Evolutionary conservation across 306 rosid species (phyloP).

Genomic region (Fragaria iinumae): DNA sequence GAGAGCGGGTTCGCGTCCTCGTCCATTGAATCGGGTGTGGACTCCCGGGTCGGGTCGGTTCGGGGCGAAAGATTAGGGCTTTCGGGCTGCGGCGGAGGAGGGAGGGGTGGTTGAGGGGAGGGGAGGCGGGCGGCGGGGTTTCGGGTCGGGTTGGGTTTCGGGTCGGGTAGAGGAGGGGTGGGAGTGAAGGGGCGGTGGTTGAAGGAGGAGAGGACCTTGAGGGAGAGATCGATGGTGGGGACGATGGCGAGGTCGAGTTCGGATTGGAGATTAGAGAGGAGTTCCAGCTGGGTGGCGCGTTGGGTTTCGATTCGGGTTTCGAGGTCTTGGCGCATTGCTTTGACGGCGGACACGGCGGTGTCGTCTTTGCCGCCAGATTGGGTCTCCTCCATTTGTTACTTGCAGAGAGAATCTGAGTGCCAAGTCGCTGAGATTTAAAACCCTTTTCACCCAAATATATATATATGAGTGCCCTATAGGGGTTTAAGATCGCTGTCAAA

Average conservation of each 20-base stretch:
- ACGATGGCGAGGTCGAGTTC: conserved; percentile 60
- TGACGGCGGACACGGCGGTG: conserved; percentile 36
- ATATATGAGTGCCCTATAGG: background rate
- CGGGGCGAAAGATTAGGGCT: conserved; percentile 28
- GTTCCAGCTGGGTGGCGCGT: conserved; percentile 69
- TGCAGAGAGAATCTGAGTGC: no score
- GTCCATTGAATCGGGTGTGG: background rate
- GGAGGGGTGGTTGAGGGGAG: conserved; percentile 12
- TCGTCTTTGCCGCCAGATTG: conserved; percentile 48
- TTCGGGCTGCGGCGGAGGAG: background rate
- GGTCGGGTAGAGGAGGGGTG: conserved; percentile 62
- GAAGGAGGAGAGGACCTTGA: conserved; percentile 71
- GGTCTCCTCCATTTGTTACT: conserved; percentile 49
- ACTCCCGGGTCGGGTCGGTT: conserved; percentile 27
- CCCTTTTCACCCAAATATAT: background rate
- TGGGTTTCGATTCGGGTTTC: conserved; percentile 71
- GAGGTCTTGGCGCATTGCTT: conserved; percentile 52
- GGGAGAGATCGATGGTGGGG: conserved; percentile 79
- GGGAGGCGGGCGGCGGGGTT: conserved; percentile 21
- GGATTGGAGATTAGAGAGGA: conserved; percentile 66
- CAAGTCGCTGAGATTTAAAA: background rate
- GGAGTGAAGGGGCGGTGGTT: conserved; percentile 73
- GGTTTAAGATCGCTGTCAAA: background rate
- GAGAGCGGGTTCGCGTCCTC: conserved; percentile 58
- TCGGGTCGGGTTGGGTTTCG: conserved; percentile 41